Base-by-base conservation (phyloP, 306 rosid genomes). In the Corylus heterophylla region DNA sequence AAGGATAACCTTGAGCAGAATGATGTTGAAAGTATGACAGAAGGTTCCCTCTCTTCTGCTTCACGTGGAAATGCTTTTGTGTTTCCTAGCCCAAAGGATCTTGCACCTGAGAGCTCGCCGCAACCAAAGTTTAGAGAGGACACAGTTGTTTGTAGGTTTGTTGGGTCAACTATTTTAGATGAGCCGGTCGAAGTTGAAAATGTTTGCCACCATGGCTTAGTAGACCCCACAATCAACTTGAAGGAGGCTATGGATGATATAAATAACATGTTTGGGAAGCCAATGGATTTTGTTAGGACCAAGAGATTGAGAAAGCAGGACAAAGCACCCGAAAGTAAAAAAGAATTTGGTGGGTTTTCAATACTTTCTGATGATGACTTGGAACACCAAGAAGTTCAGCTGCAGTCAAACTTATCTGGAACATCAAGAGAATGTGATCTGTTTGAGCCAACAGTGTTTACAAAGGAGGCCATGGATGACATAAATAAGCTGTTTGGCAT, bases 161-260 rank as follows among this genome's bases (percentile, higher is more conserved):
- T 95, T 74, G 99, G 99, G 69, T 90, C 97, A 74, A 68, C 99
- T 69, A 91, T 95, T 82, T 86, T 73, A 74, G 88, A 91, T 75
- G 96, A 91, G 76, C 97, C 98, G 22, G 76, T 93, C 25, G 78
- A 81, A 86, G 99, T 88, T 85, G 99, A 95, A 82, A 95, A 95
- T 77, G 94, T 83, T 71, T 95, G 99, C 71, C 99, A 95, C 87
- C 97, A 93, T 54, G 99, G 99, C 54, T 89, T 95, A 73, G 97
- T 95, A 67, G 99, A 95, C 16, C 99, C 99, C 35, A 95, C 98
- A 62, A 82, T 95, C 80, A 95, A 95, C 91, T 71, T 93, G 89
- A 93, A 89, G 87, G 97, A 95, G 83, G 99, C 99, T 47, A 95
- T 95, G 98, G 86, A 90, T 59, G 99, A 93, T 85, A 95, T 95